A percentile compares a stretch with the other conserved stretches of the same genome.
Conservation (phyloP, 1,284 basidiomycete species). For the Puccinia triticina region DNA sequence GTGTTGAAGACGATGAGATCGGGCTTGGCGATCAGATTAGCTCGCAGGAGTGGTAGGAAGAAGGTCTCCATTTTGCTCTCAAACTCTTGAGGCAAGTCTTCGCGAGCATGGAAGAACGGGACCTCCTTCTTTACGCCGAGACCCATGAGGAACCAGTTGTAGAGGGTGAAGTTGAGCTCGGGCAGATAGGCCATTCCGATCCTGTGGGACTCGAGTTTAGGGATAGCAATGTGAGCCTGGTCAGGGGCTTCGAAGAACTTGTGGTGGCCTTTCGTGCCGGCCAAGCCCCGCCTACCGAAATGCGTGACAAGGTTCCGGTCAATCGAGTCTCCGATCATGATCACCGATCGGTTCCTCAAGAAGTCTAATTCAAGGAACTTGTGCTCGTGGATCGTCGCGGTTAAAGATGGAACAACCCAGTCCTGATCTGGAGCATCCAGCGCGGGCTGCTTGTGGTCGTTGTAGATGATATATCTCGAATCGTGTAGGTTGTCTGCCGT, state of each 20-base stretch:
- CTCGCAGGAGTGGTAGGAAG: constrained; percentile 19
- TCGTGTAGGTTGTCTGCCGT: constrained; percentile 32
- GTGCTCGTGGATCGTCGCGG: constrained; percentile 27
- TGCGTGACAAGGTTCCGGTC: constrained; percentile 42
- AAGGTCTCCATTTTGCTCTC: constrained; percentile 17
- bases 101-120: constrained; percentile 45
- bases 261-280: constrained; percentile 13
- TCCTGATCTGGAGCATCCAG: constrained; percentile 18
- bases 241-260: constrained; percentile 20
- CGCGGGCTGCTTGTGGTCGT: background rate
- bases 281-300: constrained; percentile 20
- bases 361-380: constrained; percentile 28
- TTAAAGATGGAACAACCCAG: constrained; percentile 37
- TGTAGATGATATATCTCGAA: constrained; percentile 44
- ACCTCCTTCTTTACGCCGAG: constrained; percentile 21
- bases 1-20: constrained; percentile 48
- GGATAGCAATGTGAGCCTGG: constrained; percentile 11
- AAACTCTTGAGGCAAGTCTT: constrained; percentile 42
- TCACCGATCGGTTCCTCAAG: constrained; percentile 33
- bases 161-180: constrained; percentile 36
- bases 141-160: constrained; percentile 50
- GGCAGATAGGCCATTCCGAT: constrained; percentile 25
- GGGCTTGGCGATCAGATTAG: constrained; percentile 19
- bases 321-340: constrained; percentile 49
- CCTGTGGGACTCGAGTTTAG: constrained; percentile 37